These are phyloP conservation scores for Ajuga chamaepitys DNA, from an alignment of 257 asterid genomes.

Conservation along the genomic window DNA sequence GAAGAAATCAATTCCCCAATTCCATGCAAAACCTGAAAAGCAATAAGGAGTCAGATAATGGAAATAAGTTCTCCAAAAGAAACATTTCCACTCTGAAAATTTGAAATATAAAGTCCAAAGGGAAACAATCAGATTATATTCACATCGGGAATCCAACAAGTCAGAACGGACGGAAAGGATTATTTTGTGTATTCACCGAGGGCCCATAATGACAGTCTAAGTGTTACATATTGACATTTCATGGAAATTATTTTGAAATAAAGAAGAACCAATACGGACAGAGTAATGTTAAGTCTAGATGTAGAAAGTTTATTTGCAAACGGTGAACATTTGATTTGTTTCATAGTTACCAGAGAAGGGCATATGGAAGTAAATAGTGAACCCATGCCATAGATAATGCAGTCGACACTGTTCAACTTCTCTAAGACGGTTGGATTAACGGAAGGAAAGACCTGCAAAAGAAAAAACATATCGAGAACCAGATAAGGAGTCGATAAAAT, in stretches of 20 bases:
- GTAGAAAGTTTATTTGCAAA: neutral
- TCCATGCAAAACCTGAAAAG: constrained; percentile 75
- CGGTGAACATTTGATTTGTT: neutral
- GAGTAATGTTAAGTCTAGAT: neutral
- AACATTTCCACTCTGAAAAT: neutral
- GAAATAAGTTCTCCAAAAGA: neutral
- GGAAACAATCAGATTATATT: neutral
- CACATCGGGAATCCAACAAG: neutral
- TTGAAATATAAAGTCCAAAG: neutral
- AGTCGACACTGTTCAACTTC: constrained; percentile 61
- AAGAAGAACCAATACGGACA: neutral
- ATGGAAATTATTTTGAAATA: neutral
- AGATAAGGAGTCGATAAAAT: neutral
- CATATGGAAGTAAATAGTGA: constrained; percentile 91
- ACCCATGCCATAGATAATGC: constrained; percentile 91
- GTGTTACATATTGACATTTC: neutral
- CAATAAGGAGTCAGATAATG: neutral
- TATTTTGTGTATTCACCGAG: neutral
- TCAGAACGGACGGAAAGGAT: neutral
- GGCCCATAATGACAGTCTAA: too few relatives aligned
- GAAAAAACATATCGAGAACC: neutral
- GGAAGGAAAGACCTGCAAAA: constrained; percentile 76
- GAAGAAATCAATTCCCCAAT: constrained; percentile 77
- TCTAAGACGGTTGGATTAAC: constrained; percentile 71
- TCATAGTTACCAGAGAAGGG: constrained; percentile 79